Base-by-base conservation (phyloP, 2,329 filamentous ascomycete genomes). In the Xylariaceae sp. region DNA sequence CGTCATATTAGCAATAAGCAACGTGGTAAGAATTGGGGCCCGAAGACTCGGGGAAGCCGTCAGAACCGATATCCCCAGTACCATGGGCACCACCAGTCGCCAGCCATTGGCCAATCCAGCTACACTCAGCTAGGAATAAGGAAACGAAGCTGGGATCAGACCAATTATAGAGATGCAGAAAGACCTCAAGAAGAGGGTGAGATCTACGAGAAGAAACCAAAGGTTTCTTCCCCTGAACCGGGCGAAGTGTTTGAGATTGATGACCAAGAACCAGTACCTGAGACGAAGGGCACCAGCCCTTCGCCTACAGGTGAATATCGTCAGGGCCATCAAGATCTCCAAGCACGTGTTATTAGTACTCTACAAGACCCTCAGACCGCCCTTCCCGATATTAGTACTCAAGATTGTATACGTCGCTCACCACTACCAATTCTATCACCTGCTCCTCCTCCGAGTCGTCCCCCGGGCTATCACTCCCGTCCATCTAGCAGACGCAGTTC, bases 221-320 rank as follows among this genome's bases (percentile, higher is more conserved):
- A 54, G 46, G 47, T 52, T 27, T 48, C 50, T 24, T 66, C 66
- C 24, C 64, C 65, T 37, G 66, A 67, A 43, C 63, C 62, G 9
- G 66, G 66, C 10, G 65, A 67, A 44, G 60, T 67, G 18, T 46
- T 47, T 26, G 54, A 60, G 35, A 45, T 33, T 21, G 51, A 60
- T 21, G 54, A 60, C 13, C 43, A 57, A 44, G 32, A 29, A 32
- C 44, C 37, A 13, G 36, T 42, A 6, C 16, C 40, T 26, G 33
- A 49, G 20, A 53, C 26, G 13, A 50, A 50, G 30, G 48, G 42
- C 32, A 13, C 18, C 11, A 49, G 39, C 33, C 39, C 55, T 44
- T 43, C 29, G 32, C 42, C 35, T 47, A 43, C 54, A 21, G 29
- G 30, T 32, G 47, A 55, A 21, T 32, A 49, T 23, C 35, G 21